Evolutionary conservation across 1,284 basidiomycete genomes (phyloP).

Genomic region (Pseudozyma tsukubaensis): DNA sequence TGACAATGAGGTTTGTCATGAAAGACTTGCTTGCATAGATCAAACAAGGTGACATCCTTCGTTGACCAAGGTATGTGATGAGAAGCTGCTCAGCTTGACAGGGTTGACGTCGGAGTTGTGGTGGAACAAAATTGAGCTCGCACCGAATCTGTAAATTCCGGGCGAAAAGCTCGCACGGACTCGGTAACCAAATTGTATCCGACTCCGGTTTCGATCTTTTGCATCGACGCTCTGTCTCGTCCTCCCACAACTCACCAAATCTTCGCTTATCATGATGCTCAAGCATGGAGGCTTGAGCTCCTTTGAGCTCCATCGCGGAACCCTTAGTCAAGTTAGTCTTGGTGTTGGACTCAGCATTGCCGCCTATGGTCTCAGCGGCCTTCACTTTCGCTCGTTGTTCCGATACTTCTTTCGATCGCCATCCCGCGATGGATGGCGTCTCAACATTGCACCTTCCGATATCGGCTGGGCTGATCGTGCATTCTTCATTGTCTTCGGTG

Average conservation of each 20-base stretch:
- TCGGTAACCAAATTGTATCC: too few relatives aligned
- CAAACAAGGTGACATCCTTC: too few relatives aligned
- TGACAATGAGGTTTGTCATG: too few relatives aligned
- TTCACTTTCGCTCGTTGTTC: constrained; percentile 17
- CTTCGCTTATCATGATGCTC: not conserved
- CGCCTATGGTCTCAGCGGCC: constrained; percentile 6
- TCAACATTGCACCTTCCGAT: constrained; percentile 21
- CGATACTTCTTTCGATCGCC: constrained; percentile 12
- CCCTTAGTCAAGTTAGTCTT: constrained; percentile 9
- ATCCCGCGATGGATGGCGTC: not conserved
- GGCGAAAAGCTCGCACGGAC: too few relatives aligned
- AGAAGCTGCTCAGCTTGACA: too few relatives aligned
- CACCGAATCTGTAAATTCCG: too few relatives aligned
- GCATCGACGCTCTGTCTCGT: too few relatives aligned
- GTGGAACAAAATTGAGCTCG: too few relatives aligned
- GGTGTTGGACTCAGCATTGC: constrained; percentile 13
- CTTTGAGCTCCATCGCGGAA: not conserved
- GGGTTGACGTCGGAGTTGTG: too few relatives aligned
- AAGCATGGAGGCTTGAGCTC: not conserved
- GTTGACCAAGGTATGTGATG: too few relatives aligned
- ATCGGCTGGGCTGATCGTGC: constrained; percentile 18
- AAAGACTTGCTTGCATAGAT: too few relatives aligned
- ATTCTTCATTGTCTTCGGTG: constrained; percentile 14
- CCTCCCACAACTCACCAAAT: not conserved
- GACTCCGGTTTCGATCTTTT: too few relatives aligned